Conservation (phyloP, 2,329 filamentous ascomycete genomes). For the Ceratocystis harringtonii region DNA sequence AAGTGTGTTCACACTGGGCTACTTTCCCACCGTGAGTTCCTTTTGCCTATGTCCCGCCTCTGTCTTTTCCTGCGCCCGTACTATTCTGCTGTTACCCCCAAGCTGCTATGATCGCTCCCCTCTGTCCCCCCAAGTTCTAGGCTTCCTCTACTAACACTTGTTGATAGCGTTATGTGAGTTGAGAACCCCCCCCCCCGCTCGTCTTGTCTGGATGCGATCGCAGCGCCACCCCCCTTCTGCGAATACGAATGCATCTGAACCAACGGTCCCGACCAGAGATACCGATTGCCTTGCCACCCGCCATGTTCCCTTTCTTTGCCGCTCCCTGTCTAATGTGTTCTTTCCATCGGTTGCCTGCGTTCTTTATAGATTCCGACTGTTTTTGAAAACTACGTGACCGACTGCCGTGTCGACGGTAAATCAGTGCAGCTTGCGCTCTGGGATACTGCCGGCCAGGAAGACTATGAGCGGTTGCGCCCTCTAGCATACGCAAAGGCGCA, state of each 20-base stretch:
- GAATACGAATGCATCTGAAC: neutral
- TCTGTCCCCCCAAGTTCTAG: too few relatives aligned
- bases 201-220: neutral
- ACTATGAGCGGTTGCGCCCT: slow-evolving; percentile 89
- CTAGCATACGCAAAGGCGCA: slow-evolving; percentile 95
- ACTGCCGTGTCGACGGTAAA: slow-evolving; percentile 94
- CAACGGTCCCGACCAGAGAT: neutral
- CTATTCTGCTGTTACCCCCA: slow-evolving; percentile 21
- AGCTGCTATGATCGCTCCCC: too few relatives aligned
- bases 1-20: slow-evolving; percentile 93
- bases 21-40: slow-evolving; percentile 80
- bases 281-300: neutral
- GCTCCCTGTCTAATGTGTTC: neutral
- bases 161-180: slow-evolving; percentile 43
- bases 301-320: neutral
- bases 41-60: slow-evolving; percentile 3
- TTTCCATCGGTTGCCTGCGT: neutral
- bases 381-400: slow-evolving; percentile 98
- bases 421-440: slow-evolving; percentile 96
- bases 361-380: slow-evolving; percentile 76
- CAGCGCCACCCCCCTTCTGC: neutral
- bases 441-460: slow-evolving; percentile 99
- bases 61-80: slow-evolving; percentile 7
- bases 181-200: neutral
- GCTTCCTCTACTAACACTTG: slow-evolving; percentile 5